Evolutionary conservation across 805 yeast species (phyloP), one percentile per base, ranked within the genome.

Genomic region (Candida ovalis): DNA sequence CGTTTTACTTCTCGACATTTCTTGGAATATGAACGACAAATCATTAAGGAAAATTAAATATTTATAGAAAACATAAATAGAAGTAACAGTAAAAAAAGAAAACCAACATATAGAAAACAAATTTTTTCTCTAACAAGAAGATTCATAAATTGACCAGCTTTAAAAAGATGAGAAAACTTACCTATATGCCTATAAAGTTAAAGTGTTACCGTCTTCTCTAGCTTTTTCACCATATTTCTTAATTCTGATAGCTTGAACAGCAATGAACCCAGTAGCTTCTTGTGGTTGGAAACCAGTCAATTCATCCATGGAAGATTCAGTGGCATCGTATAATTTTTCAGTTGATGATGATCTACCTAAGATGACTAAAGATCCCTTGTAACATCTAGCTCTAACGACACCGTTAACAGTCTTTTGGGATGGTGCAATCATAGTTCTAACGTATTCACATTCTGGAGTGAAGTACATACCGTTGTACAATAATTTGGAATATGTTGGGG

Each of bases 301-400:
- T 75, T 94, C 99, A 73, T 94, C 99, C 99, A 94, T 94, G 12
- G 98, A 92, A 15, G 97, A 91, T 72, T 92, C 97, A 47, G 97
- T 89, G 56, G 96, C 96, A 69, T 94, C 97, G 72, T 94, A 94
- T 60, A 94, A 81, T 75, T 90, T 92, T 76, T 94, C 99, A 52
- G 98, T 90, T 56, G 85, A 85, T 23, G 97, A 89, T 53, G 84
- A 90, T 80, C 99, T 89, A 68, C 99, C 99, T 66, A 91, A 80
- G 58, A 92, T 81, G 49, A 76, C 73, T 58, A 89, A 72, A 54
- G 82, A 75, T 60, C 99, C 99, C 80, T 94, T 94, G 84, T 92
- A 94, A 57, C 86, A 83, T 66, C 90, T 80, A 55, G 91, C 85
- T 78, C 98, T 88, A 59, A 94, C 99, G 58, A 83, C 85, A 74